Conservation (phyloP, 2,329 filamentous ascomycete genomes). For the Calonectria pseudoreteaudii region DNA sequence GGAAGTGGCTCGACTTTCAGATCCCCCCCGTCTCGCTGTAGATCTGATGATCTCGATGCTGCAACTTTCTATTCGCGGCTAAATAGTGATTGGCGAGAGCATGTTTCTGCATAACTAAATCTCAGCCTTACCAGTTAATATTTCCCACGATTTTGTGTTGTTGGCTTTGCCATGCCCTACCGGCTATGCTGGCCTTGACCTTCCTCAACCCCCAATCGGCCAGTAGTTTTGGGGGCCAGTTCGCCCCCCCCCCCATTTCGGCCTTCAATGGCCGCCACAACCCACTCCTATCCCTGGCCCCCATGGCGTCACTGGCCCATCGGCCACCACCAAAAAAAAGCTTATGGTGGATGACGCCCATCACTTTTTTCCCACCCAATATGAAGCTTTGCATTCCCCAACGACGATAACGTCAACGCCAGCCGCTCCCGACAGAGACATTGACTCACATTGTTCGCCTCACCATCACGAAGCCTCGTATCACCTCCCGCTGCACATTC, state of each 20-base stretch:
- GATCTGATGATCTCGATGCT: conserved; percentile 11
- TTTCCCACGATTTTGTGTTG: not conserved
- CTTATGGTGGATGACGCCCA: conserved; percentile 22
- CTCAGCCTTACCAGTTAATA: not conserved
- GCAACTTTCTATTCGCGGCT: not conserved
- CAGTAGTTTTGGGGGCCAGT: conserved; percentile 5
- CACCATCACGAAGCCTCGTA: not conserved
- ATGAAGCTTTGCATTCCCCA: conserved; percentile 1
- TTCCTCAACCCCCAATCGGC: not conserved
- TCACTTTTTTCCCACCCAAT: conserved; percentile 14
- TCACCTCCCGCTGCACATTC: not conserved
- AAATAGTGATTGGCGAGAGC: not conserved
- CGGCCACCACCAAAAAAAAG: conserved; percentile 10
- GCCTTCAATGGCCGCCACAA: conserved; percentile 32
- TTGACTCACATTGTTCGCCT: not conserved
- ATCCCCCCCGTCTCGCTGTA: conserved; percentile 1
- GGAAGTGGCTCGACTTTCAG: conserved; percentile 4
- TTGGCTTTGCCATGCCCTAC: not conserved
- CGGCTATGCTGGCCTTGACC: not conserved
- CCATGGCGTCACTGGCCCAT: conserved; percentile 34
- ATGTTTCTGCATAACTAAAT: not conserved
- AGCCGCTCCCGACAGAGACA: conserved; percentile 6
- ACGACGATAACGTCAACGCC: conserved; percentile 12
- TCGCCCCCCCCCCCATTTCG: conserved; percentile 1
- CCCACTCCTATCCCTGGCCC: conserved; percentile 24